phyloP scores from a whole-genome alignment of 2,329 filamentous ascomycete species.

The Aureobasidium musti region DNA sequence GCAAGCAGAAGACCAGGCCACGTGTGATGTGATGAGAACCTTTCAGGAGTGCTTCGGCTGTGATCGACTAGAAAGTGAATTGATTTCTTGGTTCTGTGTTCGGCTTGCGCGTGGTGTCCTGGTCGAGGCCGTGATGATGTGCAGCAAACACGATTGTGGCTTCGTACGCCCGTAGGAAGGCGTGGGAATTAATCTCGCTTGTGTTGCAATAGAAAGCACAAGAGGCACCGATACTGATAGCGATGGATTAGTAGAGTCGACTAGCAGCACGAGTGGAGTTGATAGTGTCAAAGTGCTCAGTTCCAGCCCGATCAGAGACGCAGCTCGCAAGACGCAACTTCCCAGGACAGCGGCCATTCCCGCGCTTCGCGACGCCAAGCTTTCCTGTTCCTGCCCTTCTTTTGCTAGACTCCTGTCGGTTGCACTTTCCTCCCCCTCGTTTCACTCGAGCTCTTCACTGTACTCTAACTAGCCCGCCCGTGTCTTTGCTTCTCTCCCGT shows the following conservation, averaged over 20 bases:
- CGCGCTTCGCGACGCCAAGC: conserved; percentile 17
- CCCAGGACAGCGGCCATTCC: conserved; percentile 9
- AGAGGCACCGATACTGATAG: conserved; percentile 5
- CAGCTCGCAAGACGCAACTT: conserved; percentile 7
- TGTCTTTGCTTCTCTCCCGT: conserved; percentile 10
- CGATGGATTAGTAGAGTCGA: background rate
- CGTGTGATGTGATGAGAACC: background rate
- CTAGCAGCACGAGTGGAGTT: conserved; percentile 21
- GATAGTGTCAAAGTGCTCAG: conserved; percentile 13
- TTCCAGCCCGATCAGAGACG: conserved; percentile 10
- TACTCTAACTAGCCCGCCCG: background rate
- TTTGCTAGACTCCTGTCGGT: background rate
- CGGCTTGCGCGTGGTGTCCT: conserved; percentile 7
- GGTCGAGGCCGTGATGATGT: conserved; percentile 18
- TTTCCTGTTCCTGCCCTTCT: background rate
- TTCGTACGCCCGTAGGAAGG: conserved; percentile 10
- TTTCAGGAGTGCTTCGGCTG: background rate
- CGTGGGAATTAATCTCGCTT: conserved; percentile 20
- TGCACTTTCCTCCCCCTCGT: conserved; percentile 1
- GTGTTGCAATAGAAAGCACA: background rate
- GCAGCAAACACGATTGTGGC: conserved; percentile 15
- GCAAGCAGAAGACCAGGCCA: conserved; percentile 2
- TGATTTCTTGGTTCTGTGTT: background rate
- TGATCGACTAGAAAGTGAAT: conserved; percentile 6
- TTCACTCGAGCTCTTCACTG: background rate